A percentile compares a stretch with the other conserved stretches of the same genome.
These are phyloP conservation scores for Trametes cinnabarina DNA, from an alignment of 768 basidiomycete genomes.

Conservation along the genomic window DNA sequence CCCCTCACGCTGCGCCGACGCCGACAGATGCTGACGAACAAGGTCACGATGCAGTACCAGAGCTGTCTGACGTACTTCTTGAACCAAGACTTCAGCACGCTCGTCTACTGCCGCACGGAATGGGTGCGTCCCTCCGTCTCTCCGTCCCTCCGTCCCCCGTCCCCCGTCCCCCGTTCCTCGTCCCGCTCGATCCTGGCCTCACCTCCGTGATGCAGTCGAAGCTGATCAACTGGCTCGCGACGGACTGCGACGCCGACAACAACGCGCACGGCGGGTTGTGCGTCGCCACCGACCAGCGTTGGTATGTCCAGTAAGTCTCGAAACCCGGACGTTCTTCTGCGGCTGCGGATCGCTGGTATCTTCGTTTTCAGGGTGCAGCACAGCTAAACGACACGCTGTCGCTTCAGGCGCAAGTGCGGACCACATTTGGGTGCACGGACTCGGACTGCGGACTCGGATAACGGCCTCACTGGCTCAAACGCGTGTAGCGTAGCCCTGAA, in stretches of 20 bases:
- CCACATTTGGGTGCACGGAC: too few species aligned
- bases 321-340: too few species aligned
- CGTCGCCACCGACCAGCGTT: conserved; percentile 44
- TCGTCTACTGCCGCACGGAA: conserved; percentile 47
- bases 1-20: not conserved
- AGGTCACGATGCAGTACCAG: conserved; percentile 40
- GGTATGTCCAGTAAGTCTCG: conserved; percentile 48
- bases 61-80: conserved; percentile 48
- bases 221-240: conserved; percentile 40
- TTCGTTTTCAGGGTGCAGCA: too few species aligned
- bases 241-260: conserved; percentile 46
- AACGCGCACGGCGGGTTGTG: conserved; percentile 52
- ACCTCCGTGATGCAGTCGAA: conserved; percentile 31
- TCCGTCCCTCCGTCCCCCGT: not conserved
- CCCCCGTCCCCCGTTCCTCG: too few species aligned
- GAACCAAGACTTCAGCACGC: conserved; percentile 41
- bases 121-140: conserved; percentile 36
- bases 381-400: not conserved
- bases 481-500: too few species aligned
- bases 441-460: too few species aligned
- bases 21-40: conserved; percentile 32
- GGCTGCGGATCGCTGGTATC: too few species aligned
- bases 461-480: too few species aligned
- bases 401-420: too few species aligned
- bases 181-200: too few species aligned